phyloP scores from a whole-genome alignment of 1,284 basidiomycete genomes.

The Ganoderma multipileum region DNA sequence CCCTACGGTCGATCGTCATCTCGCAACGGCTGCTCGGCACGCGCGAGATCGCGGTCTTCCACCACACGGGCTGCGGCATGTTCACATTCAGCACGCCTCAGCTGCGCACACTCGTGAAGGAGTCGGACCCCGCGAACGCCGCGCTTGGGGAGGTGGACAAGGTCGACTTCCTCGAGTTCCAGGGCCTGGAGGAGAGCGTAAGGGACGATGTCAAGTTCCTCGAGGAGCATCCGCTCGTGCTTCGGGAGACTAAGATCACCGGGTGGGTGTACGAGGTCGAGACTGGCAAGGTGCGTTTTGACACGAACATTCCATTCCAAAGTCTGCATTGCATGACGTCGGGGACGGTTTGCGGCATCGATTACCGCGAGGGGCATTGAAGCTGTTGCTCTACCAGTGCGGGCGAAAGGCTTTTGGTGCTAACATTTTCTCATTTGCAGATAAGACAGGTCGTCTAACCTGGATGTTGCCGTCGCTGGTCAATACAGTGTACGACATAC shows the following conservation, averaged over 20 bases:
- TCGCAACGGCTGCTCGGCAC: constrained; percentile 74
- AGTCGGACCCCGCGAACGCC: constrained; percentile 48
- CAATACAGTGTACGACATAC: neutral
- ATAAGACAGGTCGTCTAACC: constrained; percentile 21
- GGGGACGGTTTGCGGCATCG: neutral
- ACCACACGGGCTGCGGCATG: constrained; percentile 77
- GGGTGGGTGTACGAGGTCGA: constrained; percentile 74
- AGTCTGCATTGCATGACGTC: neutral
- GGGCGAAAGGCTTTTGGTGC: neutral
- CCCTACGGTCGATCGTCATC: constrained; percentile 69
- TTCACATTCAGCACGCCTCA: constrained; percentile 60
- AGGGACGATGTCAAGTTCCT: constrained; percentile 64
- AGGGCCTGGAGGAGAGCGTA: constrained; percentile 59
- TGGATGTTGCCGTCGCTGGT: neutral
- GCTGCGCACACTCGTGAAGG: constrained; percentile 58
- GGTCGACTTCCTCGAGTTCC: constrained; percentile 67
- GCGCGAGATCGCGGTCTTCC: constrained; percentile 68
- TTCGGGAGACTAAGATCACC: constrained; percentile 60
- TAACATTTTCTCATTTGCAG: neutral
- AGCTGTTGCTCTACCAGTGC: neutral
- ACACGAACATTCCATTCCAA: neutral
- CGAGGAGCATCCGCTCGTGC: constrained; percentile 58
- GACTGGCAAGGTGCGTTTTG: constrained; percentile 57
- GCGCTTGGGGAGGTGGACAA: constrained; percentile 51
- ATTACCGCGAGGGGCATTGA: neutral